Base-by-base conservation (phyloP, 306 rosid genomes). In the Corylus heterophylla region DNA sequence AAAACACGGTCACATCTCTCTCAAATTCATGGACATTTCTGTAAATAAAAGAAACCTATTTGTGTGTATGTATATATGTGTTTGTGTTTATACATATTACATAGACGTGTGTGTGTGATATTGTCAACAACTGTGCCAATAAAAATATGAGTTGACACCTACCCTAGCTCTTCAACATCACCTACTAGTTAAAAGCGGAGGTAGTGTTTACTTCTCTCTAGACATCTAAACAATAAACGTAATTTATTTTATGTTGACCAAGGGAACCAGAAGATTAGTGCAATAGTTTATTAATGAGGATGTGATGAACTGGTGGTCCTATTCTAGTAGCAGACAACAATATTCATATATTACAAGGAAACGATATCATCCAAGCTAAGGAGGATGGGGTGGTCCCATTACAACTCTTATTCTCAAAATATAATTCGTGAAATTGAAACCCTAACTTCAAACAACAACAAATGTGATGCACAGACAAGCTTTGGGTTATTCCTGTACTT, bases 161-260 rank as follows among this genome's bases (percentile, higher is more conserved):
- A 66, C 54, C 82, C 62, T 35, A 71, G 45, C 66, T 52, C 56
- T 48, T 77, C 17, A 27, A 29, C 2, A 44, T 56, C 66, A 73
- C 62, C 83, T 75, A 16, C 62, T 35, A 76, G 87, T 81, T 75
- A 82, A 80, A 55, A 22, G 2, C 20, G 29, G 61, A 70, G 51
- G 5, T 5, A 22, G 18, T 11, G 7, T 5, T n/a, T 27, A 17
- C 7, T 44, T 62, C 72, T 12, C 54, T 52, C 54, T 79, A 72
- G 29, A 76, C 62, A 54, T 1, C 35, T 20, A 7, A 45, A 73
- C 5, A 47, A 63, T n/a, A 59, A 27, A 52, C 75, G 62, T 39
- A 74, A 69, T 3, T 8, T 17, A 72, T 10, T 5, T 55, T 55
- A 9, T 11, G 12, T n/a, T 20, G 16, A 22, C 64, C 25, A 22